Evolutionary conservation across 495 filamentous ascomycete species (phyloP).

Genomic region (Rusavskia elegans): DNA sequence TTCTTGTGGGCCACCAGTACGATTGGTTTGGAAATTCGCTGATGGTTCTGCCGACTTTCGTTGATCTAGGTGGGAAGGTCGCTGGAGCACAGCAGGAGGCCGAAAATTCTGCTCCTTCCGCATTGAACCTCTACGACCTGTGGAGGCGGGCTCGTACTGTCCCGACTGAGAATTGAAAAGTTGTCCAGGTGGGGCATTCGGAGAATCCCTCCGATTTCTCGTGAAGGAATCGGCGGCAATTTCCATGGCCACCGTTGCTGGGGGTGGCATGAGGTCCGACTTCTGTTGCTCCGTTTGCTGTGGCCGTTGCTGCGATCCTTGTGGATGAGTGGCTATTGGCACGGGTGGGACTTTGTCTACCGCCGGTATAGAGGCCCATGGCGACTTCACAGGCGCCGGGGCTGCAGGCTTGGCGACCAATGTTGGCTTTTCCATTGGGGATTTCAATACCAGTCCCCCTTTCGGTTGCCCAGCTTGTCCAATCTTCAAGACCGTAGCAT

Average conservation of each 20-base stretch:
- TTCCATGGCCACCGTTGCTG: constrained; percentile 47
- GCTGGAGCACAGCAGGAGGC: constrained; percentile 67
- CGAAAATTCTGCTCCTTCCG: constrained; percentile 50
- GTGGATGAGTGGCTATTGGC: constrained; percentile 24
- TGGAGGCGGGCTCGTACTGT: constrained; percentile 76
- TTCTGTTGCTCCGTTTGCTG: constrained; percentile 19
- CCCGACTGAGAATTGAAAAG: constrained; percentile 91
- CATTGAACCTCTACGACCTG: constrained; percentile 52
- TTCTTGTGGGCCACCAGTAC: constrained; percentile 47
- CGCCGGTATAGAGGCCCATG: constrained; percentile 76
- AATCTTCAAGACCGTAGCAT: constrained; percentile 35
- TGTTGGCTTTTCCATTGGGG: constrained; percentile 56
- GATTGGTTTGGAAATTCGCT: constrained; percentile 73
- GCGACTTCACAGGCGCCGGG: constrained; percentile 65
- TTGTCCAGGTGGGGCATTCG: constrained; percentile 49
- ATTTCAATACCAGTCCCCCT: constrained; percentile 42
- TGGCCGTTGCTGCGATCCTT: constrained; percentile 15
- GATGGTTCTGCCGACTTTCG: constrained; percentile 76
- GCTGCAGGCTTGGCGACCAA: constrained; percentile 67
- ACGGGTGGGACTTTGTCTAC: constrained; percentile 67
- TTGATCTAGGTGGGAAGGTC: constrained; percentile 39
- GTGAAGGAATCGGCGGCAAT: constrained; percentile 93
- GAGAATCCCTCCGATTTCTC: constrained; percentile 62
- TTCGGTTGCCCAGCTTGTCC: constrained; percentile 35
- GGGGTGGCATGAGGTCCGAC: constrained; percentile 25